Percentiles rank a stretch among this genome's conserved stretches.
These are phyloP conservation scores for Haplosporangium sp. DNA, from an alignment of 371 early-diverging fungal species.

Conservation along the genomic window DNA sequence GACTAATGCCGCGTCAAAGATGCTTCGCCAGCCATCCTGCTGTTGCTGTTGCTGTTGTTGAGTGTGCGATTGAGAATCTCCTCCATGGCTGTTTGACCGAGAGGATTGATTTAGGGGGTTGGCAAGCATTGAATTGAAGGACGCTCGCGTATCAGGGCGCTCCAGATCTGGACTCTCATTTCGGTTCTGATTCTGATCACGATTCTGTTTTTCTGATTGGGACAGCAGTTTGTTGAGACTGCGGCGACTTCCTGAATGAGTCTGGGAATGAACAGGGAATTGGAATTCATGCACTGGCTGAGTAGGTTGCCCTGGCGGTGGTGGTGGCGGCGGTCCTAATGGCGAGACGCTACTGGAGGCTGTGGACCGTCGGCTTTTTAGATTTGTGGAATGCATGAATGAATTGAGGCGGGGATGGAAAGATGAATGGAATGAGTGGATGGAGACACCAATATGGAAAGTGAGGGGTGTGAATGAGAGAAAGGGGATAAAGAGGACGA, in stretches of 20 bases:
- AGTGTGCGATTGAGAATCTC: not conserved
- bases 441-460: not conserved
- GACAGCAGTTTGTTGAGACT: not conserved
- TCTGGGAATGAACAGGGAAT: not conserved
- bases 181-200: constrained; percentile 1
- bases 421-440: not conserved
- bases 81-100: not conserved
- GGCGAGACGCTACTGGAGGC: constrained; percentile 2
- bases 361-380: constrained; percentile 15
- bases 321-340: constrained; percentile 17
- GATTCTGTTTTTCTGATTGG: constrained; percentile 7
- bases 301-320: constrained; percentile 21
- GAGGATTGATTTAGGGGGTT: not conserved
- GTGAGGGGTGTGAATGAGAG: constrained; percentile 1
- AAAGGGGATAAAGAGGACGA: not conserved
- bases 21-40: constrained; percentile 32
- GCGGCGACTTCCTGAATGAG: no score
- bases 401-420: not conserved
- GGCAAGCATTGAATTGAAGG: constrained; percentile 16
- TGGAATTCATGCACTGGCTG: constrained; percentile 17
- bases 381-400: not conserved
- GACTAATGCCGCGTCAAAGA: constrained; percentile 51
- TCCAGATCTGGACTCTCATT: no score
- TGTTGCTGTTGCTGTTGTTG: not conserved
- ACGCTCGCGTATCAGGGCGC: not conserved